phyloP scores from a whole-genome alignment of 306 rosid genomes.

The Medicago arabica region DNA sequence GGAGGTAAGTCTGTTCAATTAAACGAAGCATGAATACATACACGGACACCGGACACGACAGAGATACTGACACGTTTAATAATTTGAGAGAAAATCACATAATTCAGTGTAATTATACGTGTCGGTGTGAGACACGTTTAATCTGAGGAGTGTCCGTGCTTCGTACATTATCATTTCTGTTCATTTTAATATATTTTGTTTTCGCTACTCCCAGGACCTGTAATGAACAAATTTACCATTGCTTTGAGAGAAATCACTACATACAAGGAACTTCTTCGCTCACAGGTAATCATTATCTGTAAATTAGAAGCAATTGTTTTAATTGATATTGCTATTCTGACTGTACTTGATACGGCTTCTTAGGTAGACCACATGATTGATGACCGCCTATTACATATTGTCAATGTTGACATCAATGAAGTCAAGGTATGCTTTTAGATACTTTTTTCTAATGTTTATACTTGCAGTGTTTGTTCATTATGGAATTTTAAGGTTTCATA shows the following conservation, averaged over 20 bases:
- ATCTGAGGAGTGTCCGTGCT: no score
- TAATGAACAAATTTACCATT: slow-evolving; percentile 81
- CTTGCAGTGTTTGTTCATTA: slow-evolving; percentile 7
- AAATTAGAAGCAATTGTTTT: slow-evolving; percentile 30
- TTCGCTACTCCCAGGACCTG: slow-evolving; percentile 68
- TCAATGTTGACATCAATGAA: slow-evolving; percentile 72
- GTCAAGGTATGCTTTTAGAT: slow-evolving; percentile 62
- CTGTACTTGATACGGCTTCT: slow-evolving; percentile 41
- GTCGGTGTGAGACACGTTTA: no score
- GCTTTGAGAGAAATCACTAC: slow-evolving; percentile 93
- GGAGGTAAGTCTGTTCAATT: slow-evolving; percentile 64
- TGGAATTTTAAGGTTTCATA: slow-evolving; percentile 28
- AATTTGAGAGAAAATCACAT: no score
- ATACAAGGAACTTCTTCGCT: slow-evolving; percentile 90
- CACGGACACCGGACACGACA: no score
- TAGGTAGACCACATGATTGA: slow-evolving; percentile 77
- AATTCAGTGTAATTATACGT: no score
- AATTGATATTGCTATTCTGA: slow-evolving; percentile 41
- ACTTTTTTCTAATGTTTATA: slow-evolving; percentile 13
- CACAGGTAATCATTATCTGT: slow-evolving; percentile 62
- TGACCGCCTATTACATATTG: slow-evolving; percentile 59
- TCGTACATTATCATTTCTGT: slow-evolving; percentile 10
- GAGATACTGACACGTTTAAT: no score
- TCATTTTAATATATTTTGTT: slow-evolving; percentile 35
- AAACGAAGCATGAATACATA: no score